Percentiles rank a stretch among this genome's conserved stretches.
phyloP scores from a whole-genome alignment of 495 filamentous ascomycete genomes.

The Neurospora africana region DNA sequence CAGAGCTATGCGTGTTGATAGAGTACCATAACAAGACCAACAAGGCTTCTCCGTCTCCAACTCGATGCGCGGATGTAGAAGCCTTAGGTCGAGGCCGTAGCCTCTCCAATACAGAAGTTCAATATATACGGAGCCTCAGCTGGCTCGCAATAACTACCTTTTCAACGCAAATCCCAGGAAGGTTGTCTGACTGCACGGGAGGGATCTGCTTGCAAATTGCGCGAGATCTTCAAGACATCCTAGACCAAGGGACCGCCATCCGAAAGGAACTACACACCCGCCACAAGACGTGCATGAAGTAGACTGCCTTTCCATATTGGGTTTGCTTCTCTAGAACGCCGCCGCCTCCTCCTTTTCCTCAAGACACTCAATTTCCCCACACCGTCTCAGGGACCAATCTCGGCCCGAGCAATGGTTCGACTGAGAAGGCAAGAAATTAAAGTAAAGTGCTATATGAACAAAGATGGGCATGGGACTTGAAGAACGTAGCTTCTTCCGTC shows the following conservation, averaged over 20 bases:
- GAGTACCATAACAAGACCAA: not conserved
- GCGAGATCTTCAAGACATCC: not conserved
- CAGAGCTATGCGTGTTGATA: not conserved
- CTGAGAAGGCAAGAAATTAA: constrained; percentile 14
- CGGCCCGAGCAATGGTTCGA: constrained; percentile 15
- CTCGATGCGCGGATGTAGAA: not conserved
- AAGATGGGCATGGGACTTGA: constrained; percentile 22
- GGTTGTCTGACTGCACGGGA: not conserved
- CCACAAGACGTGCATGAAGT: not conserved
- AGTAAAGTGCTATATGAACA: constrained; percentile 27
- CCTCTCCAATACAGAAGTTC: not conserved
- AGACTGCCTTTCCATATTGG: not conserved
- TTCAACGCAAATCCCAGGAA: not conserved
- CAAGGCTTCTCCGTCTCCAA: not conserved
- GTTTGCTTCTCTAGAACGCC: not conserved
- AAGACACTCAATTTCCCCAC: constrained; percentile 16
- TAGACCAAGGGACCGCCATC: not conserved
- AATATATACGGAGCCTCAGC: not conserved
- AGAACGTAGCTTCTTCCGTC: not conserved
- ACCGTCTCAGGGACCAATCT: constrained; percentile 12
- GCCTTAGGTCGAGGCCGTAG: not conserved
- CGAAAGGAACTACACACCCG: not conserved
- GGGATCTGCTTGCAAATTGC: not conserved
- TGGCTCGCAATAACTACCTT: not conserved
- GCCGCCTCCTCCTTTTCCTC: not conserved